Evolutionary conservation across 2,329 filamentous ascomycete genomes (phyloP).

Genomic region (Calonectria crousiana): DNA sequence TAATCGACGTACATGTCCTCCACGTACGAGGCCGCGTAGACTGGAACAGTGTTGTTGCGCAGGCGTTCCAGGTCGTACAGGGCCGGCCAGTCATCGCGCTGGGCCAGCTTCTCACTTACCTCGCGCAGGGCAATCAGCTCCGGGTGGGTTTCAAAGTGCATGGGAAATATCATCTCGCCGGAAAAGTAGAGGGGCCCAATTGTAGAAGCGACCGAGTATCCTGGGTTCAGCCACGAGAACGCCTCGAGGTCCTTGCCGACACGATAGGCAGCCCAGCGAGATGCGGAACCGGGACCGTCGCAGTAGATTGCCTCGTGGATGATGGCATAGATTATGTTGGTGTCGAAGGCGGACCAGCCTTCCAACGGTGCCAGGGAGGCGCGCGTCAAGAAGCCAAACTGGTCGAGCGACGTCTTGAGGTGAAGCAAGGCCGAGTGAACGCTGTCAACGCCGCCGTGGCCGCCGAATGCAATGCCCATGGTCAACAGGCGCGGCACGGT

Average conservation of each 20-base stretch:
- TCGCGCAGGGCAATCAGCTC: conserved; percentile 78
- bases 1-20: conserved; percentile 96
- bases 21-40: conserved; percentile 85
- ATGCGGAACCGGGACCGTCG: conserved; percentile 70
- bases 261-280: conserved; percentile 81
- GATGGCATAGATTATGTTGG: conserved; percentile 84
- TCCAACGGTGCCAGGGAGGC: conserved; percentile 79
- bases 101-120: conserved; percentile 78
- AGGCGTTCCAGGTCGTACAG: conserved; percentile 84
- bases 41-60: conserved; percentile 81
- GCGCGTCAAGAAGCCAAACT: conserved; percentile 80
- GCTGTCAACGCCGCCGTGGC: conserved; percentile 80
- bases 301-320: conserved; percentile 93
- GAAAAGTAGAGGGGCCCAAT: conserved; percentile 79
- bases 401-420: conserved; percentile 78
- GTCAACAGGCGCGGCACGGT: conserved; percentile 82
- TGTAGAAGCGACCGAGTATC: conserved; percentile 39
- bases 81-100: conserved; percentile 75
- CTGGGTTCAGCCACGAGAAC: conserved; percentile 65
- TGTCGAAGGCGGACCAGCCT: conserved; percentile 76
- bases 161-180: conserved; percentile 92
- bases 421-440: conserved; percentile 82
- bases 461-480: conserved; percentile 82
- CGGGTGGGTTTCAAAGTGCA: conserved; percentile 84
- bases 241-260: conserved; percentile 63